Base-by-base conservation (phyloP, 371 early-diverging fungal genomes). In the Saksenaea vasiformis region DNA sequence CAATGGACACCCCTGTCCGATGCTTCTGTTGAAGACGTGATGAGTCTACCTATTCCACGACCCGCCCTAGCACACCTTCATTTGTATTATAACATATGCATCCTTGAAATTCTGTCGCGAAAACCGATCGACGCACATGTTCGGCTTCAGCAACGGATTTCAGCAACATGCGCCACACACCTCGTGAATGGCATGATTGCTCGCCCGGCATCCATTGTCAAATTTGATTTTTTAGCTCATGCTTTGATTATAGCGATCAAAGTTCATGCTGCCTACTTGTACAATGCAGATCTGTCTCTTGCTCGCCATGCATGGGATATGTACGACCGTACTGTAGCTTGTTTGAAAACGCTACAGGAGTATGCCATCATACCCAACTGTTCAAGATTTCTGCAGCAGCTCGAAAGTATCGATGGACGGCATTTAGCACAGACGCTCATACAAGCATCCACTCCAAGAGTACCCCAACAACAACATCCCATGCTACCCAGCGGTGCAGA, bases 281-380 rank as follows among this genome's bases (percentile, higher is more conserved):
- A 74, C 28, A 66, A 59, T 35, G 37, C 58, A 11, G 72, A 77
- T 34, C 60, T 70, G 2, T 47, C 44, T 13, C 17, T 70, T 38
- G 78, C 68, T 36, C 74, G 72, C 26, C 72, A 74, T 36, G 68
- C 72, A 10, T 77, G 78, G 78, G 26, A 62, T 17, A 51, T 77
- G 54, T 77, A 72, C 61, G 74, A 77, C 43, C 62, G 73, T 11
- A 70, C 66, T 14, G 63, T 77, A 14, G 59, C 62, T 56, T 55
- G 66, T 19, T 58, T 77, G 35, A 74, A 77, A 41, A 58, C 59
- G 14, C 36, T 77, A 14, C 66, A 64, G 17, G 56, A 59, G 7
- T 70, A 72, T 44, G 75, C 72, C 0, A 60, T 64, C 27, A 77
- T 77, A 31, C 78, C 78, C 8, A 77, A 77, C 37, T 68, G 72